These are phyloP conservation scores for Trametes meyenii DNA, from an alignment of 768 basidiomycete species.

Conservation along the genomic window DNA sequence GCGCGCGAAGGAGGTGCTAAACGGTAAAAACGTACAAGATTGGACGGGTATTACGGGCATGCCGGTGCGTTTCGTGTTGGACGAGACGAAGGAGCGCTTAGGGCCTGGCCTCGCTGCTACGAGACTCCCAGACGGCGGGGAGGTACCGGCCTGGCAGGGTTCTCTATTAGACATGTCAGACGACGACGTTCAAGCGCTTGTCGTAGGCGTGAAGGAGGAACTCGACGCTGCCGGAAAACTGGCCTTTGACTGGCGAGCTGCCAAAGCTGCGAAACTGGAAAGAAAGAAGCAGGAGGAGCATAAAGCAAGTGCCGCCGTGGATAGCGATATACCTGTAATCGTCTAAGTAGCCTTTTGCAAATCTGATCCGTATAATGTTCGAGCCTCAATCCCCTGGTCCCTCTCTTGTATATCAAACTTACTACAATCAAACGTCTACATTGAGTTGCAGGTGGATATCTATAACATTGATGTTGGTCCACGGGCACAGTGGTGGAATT, in stretches of 20 bases:
- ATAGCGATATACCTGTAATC: background rate
- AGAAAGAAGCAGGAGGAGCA: conserved; percentile 8
- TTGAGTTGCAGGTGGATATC: background rate
- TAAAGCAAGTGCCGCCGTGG: background rate
- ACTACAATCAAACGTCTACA: background rate
- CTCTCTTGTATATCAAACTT: background rate
- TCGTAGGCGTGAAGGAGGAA: conserved; percentile 25
- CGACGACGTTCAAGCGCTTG: conserved; percentile 23
- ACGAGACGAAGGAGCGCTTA: conserved; percentile 26
- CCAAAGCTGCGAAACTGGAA: conserved; percentile 22
- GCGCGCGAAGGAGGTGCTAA: conserved; percentile 27
- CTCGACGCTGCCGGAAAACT: conserved; percentile 26
- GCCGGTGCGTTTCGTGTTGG: conserved; percentile 29
- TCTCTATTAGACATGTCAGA: conserved; percentile 22
- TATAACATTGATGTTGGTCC: conserved; percentile 1
- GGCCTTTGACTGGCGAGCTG: conserved; percentile 23
- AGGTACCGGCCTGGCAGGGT: conserved; percentile 23
- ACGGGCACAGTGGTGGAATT: background rate
- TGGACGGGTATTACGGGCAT: conserved; percentile 31
- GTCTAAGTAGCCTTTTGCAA: too few species aligned
- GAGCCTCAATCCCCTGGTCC: background rate
- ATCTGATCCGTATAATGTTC: background rate
- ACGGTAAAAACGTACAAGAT: conserved; percentile 26
- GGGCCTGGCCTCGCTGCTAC: background rate
- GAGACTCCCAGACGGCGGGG: background rate